phyloP scores from a whole-genome alignment of 2,329 filamentous ascomycete genomes.

The Arthrobotrys megalospora region DNA sequence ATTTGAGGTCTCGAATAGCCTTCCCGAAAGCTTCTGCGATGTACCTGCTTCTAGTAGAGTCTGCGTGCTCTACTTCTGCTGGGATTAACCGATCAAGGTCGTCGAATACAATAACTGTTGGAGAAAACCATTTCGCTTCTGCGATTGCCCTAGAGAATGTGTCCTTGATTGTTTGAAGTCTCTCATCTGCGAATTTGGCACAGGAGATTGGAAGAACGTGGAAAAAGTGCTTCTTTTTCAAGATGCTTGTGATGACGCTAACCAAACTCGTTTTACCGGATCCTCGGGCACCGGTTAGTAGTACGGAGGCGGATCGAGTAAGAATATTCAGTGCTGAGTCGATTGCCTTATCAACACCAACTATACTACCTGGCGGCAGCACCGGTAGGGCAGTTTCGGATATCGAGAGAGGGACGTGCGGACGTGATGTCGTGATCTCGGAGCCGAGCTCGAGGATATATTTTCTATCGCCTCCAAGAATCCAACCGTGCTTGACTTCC shows the following conservation, averaged over 20 bases:
- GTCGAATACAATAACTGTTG: conserved; percentile 87
- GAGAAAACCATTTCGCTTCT: conserved; percentile 90
- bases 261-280: conserved; percentile 89
- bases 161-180: conserved; percentile 91
- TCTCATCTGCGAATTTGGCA: conserved; percentile 82
- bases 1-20: conserved; percentile 79
- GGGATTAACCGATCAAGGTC: conserved; percentile 95
- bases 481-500: conserved; percentile 73
- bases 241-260: conserved; percentile 79
- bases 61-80: conserved; percentile 92
- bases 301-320: conserved; percentile 86
- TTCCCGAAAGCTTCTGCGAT: conserved; percentile 90
- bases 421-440: conserved; percentile 62
- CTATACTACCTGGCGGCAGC: conserved; percentile 70
- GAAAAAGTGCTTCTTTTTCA: conserved; percentile 68
- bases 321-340: conserved; percentile 81
- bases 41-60: conserved; percentile 92
- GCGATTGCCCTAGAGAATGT: conserved; percentile 87
- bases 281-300: conserved; percentile 89
- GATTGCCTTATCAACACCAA: conserved; percentile 86
- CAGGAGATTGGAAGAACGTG: conserved; percentile 63
- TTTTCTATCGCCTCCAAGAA: conserved; percentile 72
- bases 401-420: conserved; percentile 67
- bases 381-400: conserved; percentile 52
- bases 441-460: conserved; percentile 57